A percentile compares a stretch with the other conserved stretches of the same genome.
phyloP scores from a whole-genome alignment of 345 rosid genomes.

The Balakata baccata region DNA sequence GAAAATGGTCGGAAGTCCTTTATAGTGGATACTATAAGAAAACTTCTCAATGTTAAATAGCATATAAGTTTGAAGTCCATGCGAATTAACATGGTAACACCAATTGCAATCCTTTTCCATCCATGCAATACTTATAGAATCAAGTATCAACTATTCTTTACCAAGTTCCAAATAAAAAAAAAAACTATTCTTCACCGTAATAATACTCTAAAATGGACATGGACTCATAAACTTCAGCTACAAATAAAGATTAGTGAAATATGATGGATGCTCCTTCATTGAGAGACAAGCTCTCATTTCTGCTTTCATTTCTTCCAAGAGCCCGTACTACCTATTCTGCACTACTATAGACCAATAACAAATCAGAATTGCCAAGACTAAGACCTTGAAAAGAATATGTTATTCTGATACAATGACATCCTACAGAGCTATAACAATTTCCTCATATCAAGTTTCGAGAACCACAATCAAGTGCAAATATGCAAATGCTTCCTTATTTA shows the following conservation, averaged over 20 bases:
- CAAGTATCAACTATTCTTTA: not conserved
- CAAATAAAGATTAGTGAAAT: not conserved
- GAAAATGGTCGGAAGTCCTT: constrained; percentile 18
- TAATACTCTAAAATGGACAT: constrained; percentile 3
- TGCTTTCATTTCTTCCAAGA: not conserved
- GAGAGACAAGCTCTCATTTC: constrained; percentile 1
- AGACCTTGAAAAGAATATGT: not conserved
- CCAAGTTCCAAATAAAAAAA: too few relatives aligned
- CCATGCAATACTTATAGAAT: not conserved
- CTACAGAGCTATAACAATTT: not conserved
- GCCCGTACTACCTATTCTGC: not conserved
- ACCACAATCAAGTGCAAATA: constrained; percentile 12
- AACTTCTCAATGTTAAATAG: not conserved
- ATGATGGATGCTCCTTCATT: not conserved
- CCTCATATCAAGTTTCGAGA: not conserved
- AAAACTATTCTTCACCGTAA: not conserved
- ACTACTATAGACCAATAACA: not conserved
- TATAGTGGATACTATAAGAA: not conserved
- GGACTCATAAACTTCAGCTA: not conserved
- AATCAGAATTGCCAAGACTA: not conserved
- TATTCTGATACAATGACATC: not conserved
- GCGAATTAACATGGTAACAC: constrained; percentile 12
- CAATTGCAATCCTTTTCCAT: constrained; percentile 5
- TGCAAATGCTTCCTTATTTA: not conserved
- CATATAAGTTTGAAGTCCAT: constrained; percentile 8